Conservation (phyloP, 805 yeast species). For the Deakozyma indianensis region DNA sequence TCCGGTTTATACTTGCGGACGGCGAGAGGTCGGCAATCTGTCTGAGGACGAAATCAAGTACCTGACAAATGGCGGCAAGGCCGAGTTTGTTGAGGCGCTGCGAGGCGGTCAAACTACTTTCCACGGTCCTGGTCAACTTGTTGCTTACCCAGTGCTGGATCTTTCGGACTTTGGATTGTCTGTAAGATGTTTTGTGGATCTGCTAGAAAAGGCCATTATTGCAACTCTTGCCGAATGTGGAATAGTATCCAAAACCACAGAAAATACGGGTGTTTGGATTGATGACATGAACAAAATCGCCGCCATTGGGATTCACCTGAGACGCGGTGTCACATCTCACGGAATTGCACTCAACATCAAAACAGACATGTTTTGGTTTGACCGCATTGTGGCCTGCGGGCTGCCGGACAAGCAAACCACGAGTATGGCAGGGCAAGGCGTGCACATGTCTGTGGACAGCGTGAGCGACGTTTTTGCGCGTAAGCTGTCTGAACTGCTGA, state of each 20-base stretch:
- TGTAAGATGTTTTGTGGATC: slow-evolving; percentile 50
- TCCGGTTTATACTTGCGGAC: slow-evolving; percentile 76
- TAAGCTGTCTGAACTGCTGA: not conserved
- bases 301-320: slow-evolving; percentile 78
- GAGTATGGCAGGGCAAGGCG: slow-evolving; percentile 25
- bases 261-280: slow-evolving; percentile 85
- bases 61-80: slow-evolving; percentile 20
- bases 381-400: slow-evolving; percentile 76
- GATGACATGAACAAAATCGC: slow-evolving; percentile 50
- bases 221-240: slow-evolving; percentile 28
- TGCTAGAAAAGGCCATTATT: slow-evolving; percentile 45
- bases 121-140: slow-evolving; percentile 94
- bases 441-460: slow-evolving; percentile 18
- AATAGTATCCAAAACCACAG: slow-evolving; percentile 37
- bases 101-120: slow-evolving; percentile 95
- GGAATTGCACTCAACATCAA: slow-evolving; percentile 72
- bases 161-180: slow-evolving; percentile 45
- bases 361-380: slow-evolving; percentile 61
- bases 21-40: slow-evolving; percentile 50
- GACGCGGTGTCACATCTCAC: slow-evolving; percentile 73
- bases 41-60: slow-evolving; percentile 17
- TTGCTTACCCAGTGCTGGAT: slow-evolving; percentile 68
- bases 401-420: slow-evolving; percentile 48
- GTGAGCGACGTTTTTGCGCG: slow-evolving; percentile 31
- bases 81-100: slow-evolving; percentile 58